These are phyloP conservation scores for Silene latifolia DNA, from an alignment of 148 eudicot genomes.

Conservation along the genomic window DNA sequence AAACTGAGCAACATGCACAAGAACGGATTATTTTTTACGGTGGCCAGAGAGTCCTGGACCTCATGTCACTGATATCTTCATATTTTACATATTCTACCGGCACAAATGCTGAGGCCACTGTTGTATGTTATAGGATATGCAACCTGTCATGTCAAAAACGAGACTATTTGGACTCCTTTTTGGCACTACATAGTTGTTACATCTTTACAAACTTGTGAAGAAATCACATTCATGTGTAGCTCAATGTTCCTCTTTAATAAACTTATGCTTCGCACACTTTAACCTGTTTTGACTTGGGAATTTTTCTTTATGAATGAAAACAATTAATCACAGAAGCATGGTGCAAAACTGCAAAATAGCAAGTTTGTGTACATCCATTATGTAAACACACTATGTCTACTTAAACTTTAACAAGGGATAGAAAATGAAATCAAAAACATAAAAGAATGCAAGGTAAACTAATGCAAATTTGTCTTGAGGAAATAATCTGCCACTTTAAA, in stretches of 20 bases:
- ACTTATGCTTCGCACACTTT: neutral
- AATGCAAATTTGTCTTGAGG: neutral
- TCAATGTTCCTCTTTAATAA: neutral
- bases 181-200: neutral
- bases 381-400: neutral
- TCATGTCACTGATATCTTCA: too few relatives aligned
- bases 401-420: neutral
- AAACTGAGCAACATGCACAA: neutral
- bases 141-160: neutral
- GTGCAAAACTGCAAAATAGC: neutral
- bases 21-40: too few relatives aligned
- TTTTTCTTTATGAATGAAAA: neutral
- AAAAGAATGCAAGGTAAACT: neutral
- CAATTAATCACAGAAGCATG: neutral
- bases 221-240: slow-evolving; percentile 4
- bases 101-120: neutral
- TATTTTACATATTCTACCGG: too few relatives aligned
- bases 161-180: neutral
- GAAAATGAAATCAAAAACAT: neutral
- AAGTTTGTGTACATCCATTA: neutral
- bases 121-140: neutral
- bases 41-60: too few relatives aligned
- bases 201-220: neutral
- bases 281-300: neutral
- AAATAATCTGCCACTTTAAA: neutral